phyloP scores from a whole-genome alignment of 2,329 filamentous ascomycete genomes.

The Ophiocordyceps robertsii region DNA sequence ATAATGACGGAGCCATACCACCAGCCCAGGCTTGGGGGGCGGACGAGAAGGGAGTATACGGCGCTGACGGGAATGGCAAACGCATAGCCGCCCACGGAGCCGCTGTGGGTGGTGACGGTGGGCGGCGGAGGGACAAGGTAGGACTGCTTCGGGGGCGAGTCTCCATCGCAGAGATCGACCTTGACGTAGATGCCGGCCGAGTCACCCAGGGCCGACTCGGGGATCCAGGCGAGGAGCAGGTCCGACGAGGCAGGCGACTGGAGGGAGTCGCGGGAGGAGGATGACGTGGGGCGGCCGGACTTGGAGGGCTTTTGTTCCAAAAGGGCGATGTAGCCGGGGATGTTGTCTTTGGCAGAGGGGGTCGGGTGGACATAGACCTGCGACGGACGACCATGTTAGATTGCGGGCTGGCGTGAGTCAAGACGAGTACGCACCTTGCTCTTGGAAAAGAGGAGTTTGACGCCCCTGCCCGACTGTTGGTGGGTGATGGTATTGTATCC shows the following conservation, averaged over 20 bases:
- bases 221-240: constrained; percentile 83
- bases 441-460: constrained; percentile 90
- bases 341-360: constrained; percentile 88
- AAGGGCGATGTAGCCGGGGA: constrained; percentile 83
- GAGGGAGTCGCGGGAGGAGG: constrained; percentile 15
- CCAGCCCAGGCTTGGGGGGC: constrained; percentile 90
- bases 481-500: constrained; percentile 92
- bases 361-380: constrained; percentile 94
- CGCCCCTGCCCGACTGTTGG: constrained; percentile 60
- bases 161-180: constrained; percentile 74
- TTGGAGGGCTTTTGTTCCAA: constrained; percentile 66
- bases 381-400: background rate
- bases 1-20: constrained; percentile 96
- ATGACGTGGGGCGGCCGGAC: constrained; percentile 22
- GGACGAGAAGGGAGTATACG: constrained; percentile 79
- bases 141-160: constrained; percentile 69
- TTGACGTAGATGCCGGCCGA: constrained; percentile 85
- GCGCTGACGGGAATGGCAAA: constrained; percentile 85
- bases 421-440: constrained; percentile 57
- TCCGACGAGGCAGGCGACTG: constrained; percentile 47
- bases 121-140: constrained; percentile 88
- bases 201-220: constrained; percentile 77
- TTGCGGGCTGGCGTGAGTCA: constrained; percentile 1
- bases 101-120: constrained; percentile 63
- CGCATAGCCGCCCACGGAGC: constrained; percentile 65